A percentile compares a stretch with the other conserved stretches of the same genome.
Evolutionary conservation across 2,329 filamentous ascomycete genomes (phyloP).

Genomic region (Ophiocordyceps unilateralis): DNA sequence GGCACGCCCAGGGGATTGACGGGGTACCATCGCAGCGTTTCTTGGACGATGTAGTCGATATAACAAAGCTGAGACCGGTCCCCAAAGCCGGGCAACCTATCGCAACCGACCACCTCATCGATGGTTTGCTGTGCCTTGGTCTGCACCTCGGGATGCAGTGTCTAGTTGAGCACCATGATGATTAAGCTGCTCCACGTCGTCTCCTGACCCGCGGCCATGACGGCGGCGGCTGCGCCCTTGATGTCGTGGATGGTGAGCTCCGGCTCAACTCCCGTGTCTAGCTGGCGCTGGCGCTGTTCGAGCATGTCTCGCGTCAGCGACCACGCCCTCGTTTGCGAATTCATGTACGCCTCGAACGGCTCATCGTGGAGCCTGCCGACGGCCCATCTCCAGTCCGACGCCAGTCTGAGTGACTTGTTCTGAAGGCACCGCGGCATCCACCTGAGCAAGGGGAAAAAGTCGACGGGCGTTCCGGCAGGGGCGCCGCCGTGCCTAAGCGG

Average conservation of each 20-base stretch:
- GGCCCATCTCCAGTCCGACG: conserved; percentile 12
- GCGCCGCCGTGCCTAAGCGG: conserved; percentile 12
- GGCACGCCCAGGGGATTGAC: conserved; percentile 33
- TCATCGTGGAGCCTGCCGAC: conserved; percentile 24
- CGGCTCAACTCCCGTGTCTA: conserved; percentile 10
- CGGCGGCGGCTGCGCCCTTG: conserved; percentile 29
- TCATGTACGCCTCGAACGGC: conserved; percentile 20
- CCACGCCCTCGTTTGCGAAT: conserved; percentile 12
- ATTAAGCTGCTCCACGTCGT: conserved; percentile 25
- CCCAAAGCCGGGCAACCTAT: conserved; percentile 26
- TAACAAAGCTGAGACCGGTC: conserved; percentile 26
- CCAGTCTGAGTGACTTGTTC: conserved; percentile 13
- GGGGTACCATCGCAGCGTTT: conserved; percentile 26
- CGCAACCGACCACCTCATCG: conserved; percentile 26
- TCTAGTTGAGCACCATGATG: conserved; percentile 26
- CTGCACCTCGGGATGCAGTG: conserved; percentile 24
- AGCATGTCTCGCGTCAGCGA: conserved; percentile 12
- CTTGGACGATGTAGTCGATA: conserved; percentile 27
- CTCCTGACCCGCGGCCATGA: conserved; percentile 29
- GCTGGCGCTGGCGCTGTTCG: conserved; percentile 8
- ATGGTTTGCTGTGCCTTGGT: conserved; percentile 26
- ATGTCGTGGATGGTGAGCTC: conserved; percentile 25
- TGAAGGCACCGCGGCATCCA: conserved; percentile 22
- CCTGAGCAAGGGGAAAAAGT: conserved; percentile 27
- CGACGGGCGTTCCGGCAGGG: conserved; percentile 21